Evolutionary conservation across 257 asterid genomes (phyloP), one percentile per base, ranked within the genome.

Genomic region (Orobanche coerulescens): DNA sequence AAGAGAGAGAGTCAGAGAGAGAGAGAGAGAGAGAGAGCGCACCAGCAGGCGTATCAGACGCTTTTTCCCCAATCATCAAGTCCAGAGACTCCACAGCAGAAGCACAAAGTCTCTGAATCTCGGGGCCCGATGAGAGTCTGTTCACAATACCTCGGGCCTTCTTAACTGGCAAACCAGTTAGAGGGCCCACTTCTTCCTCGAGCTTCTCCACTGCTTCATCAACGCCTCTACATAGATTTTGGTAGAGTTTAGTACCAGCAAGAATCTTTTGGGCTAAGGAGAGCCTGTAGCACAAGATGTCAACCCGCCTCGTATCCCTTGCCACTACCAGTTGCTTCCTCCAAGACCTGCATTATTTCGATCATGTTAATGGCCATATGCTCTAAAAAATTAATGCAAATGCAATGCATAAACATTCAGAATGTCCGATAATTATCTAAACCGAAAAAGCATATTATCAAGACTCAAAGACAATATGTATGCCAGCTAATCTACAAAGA

Each of bases 111-210:
- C 73, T 69, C 82, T 86, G 96, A 78, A 92, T 84, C 73, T 84
- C 91, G 0, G 86, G 85, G 59, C 96, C 96, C 0, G 87, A 86
- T 5, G 96, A 84, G 55, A 92, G 93, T 83, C 96, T 79, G 77
- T 92, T 92, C 51, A 92, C 98, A 28, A 92, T 92, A 48, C 98
- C 95, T 68, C 98, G 75, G n/a, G 96, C 98, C 66, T 61, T 92
- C 82, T 86, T 92, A 28, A 86, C 91, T 5, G 96, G 98, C 64
- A 84, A 77, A 71, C 95, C 98, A 16, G 98, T 86, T 49, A 88
- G 72, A 24, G 91, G 95, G 4, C 98, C 98, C n/a, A 86, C 83
- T 20, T 92, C 98, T 42, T 73, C 79, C 80, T 88, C 98, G 22
- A 92, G 95, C 69, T 66, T 77, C 31, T 73, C 61, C 34, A 84